Evolutionary conservation across 1,284 basidiomycete species (phyloP), one percentile per base, ranked within the genome.

Genomic region (Ustilago hordei): DNA sequence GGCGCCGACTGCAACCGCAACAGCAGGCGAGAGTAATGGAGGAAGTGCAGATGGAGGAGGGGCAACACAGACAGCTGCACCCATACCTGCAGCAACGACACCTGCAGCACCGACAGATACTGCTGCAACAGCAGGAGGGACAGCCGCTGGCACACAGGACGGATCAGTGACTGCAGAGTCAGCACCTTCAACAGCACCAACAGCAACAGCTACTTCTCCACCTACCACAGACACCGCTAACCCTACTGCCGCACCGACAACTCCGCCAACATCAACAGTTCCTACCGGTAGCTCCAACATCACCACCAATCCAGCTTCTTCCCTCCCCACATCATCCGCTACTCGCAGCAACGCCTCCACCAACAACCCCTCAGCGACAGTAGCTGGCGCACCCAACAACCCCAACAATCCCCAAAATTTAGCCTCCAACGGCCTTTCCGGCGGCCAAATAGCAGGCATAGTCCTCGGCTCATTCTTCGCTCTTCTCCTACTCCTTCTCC

Each of bases 371-470:
- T 74, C 71, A 9, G 63, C 67, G 9, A 69, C 63, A 9, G 60
- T 60, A 34, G 60, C 67, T 7, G 60, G 69, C 12, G 28, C 9
- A 2, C 68, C 69, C 3, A 68, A 56, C 31, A 57, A 63, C 11
- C n/a, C 13, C 2, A 68, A 64, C 8, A 68, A 56, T 23, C 34
- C 64, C 2, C 41, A 60, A 12, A 36, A 45, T 23, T 23, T 34
- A 3, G 39, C 55, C 1, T 38, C 53, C 17, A 58, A 52, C 7
- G 56, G 65, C 15, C 65, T 81, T 8, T 76, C 76, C 12, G 77
- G 74, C 8, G 79, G 80, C 7, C 80, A 81, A 55, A 81, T 81
- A 15, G 79, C 80, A 1, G 80, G 80, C 13, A 77, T 81, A 28
- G 80, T 81, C 11, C 53, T 81, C 7, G 80, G 80, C 35, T 50